Base-by-base conservation (phyloP, 768 basidiomycete genomes). In the Mrakia gelida region DNA sequence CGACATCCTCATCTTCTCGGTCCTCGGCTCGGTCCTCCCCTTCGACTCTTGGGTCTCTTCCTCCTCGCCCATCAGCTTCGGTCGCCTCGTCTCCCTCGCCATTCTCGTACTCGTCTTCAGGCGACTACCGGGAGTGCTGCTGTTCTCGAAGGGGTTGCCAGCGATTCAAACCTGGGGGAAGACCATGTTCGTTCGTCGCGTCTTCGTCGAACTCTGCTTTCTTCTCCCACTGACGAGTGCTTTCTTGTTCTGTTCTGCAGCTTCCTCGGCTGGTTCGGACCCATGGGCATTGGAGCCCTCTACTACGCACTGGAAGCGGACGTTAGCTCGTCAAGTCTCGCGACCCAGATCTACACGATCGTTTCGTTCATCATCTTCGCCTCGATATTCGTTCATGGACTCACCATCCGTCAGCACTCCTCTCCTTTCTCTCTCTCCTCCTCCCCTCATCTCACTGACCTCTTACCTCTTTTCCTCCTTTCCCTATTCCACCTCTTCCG, bases 301-400 rank as follows among this genome's bases (percentile, higher is more conserved):
- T 73, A 73, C 26, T 73, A 73, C 52, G 72, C 72, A 2, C 72
- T 73, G 5, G 72, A 73, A n/a, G 52, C 52, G n/a, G 52, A 56
- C 11, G 49, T 52, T 52, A 21, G 49, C 71, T 49, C 71, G 4
- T 30, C 71, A 3, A 43, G 21, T 18, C 56, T 73, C 23, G 72
- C 54, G 23, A n/a, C 34, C 8, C 13, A 73, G 38, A 73, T 73
- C 56, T 73, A 21, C 23, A 18, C 32, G 54, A 34, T 73, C 72
- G 54, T 61, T 6, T 54, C 72, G 2, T 73, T 73, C 52, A 21
- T 56, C 72, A 52, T 73, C 56, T 73, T 73, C 56, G 56, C 52
- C 34, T 54, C 49, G 21, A 52, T 61, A 2, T 54, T 73, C 72
- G 72, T 73, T 0, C 72, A 73, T 15, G 72, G 72, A 0, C 23